Percentiles rank a stretch among this genome's conserved stretches.
These are phyloP conservation scores for Sextonia rubra DNA, from an alignment of 164 flowering plant species.

Conservation along the genomic window DNA sequence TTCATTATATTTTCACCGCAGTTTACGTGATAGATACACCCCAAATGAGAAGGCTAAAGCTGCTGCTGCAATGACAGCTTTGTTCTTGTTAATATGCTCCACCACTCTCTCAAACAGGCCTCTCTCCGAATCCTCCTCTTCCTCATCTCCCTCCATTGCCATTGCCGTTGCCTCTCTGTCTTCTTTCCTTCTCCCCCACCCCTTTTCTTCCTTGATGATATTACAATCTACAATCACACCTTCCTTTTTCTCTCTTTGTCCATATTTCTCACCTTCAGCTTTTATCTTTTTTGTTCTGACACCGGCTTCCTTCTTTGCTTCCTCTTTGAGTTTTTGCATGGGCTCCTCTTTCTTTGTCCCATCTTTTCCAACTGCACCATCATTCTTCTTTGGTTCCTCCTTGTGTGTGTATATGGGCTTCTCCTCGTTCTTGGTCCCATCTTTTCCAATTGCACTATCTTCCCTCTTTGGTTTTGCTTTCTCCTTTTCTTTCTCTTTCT, in stretches of 20 bases:
- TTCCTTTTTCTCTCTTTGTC: background rate
- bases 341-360: conserved; percentile 4
- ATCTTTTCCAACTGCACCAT: background rate
- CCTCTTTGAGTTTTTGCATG: background rate
- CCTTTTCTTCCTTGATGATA: background rate
- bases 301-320: background rate
- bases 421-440: background rate
- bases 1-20: conserved; percentile 1
- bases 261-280: background rate
- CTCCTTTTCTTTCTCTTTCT: background rate
- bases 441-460: conserved; percentile 1
- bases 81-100: conserved; percentile 25
- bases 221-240: too few relatives aligned
- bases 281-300: background rate
- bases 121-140: conserved; percentile 4
- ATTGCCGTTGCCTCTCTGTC: conserved; percentile 3
- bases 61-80: conserved; percentile 34
- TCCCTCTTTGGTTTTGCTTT: background rate
- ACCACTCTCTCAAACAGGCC: conserved; percentile 10
- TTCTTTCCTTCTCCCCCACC: background rate
- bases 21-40: conserved; percentile 29
- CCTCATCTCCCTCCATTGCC: background rate
- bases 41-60: conserved; percentile 44
- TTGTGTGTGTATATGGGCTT: background rate
- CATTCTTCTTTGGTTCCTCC: background rate